Evolutionary conservation across 169 alveolate genomes (phyloP), one percentile per base, ranked within the genome.

Genomic region (Plasmodium ovale): DNA sequence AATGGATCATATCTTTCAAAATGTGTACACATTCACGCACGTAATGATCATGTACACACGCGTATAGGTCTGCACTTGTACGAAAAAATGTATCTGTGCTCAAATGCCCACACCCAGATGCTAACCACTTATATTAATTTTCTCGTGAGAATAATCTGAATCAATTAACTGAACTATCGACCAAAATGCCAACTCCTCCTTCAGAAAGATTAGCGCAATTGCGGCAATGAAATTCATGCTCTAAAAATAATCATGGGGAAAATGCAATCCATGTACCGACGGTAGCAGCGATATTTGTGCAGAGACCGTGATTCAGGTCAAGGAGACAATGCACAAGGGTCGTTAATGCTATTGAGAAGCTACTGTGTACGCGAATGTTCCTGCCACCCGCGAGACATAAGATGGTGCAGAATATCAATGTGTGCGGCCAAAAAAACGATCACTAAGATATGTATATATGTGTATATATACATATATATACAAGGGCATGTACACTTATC

Each of bases 211-310:
- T 72, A 95, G 92, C 65, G 95, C 65, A 23, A 93, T 92, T 27
- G 95, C 98, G 2, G 97, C 96, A 47, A 95, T 51, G 70, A 92
- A 95, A 72, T 95, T 95, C 85, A 95, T 79, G 60, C 96, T 93
- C 92, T 93, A 69, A 6, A 7, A 69, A 53, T 42, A 56, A n/a
- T 42, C 2, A 60, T 29, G 21, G 3, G 31, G 60, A 7, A 16
- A 67, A 19, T 23, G 14, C 10, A 10, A 51, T 54, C 16, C 12
- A 56, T 71, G 0, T 58, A 72, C 21, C 12, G 14, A 58, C 21
- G 25, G 1, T 14, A 21, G 49, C 23, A 37, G 3, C 51, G 14
- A 60, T 27, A 60, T 21, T n/a, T 58, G 7, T n/a, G n/a, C n/a
- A n/a, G n/a, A n/a, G n/a, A n/a, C n/a, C n/a, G n/a, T n/a, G n/a